Evolutionary conservation across 495 filamentous ascomycete genomes (phyloP).

Genomic region (Cercophora scortea): DNA sequence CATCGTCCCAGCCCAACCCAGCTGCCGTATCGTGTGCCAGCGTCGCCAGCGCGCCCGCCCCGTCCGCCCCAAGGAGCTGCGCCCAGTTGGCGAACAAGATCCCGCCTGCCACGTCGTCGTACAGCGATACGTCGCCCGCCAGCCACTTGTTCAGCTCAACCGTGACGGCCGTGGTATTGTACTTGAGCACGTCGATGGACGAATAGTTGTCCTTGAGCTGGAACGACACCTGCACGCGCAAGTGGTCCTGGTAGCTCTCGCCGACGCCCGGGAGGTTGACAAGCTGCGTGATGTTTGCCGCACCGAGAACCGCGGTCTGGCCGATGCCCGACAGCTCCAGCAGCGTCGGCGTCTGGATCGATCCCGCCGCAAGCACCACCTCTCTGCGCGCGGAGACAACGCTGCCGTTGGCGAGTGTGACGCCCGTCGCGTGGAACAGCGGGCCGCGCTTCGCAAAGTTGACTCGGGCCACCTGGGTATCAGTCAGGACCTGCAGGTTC

Average conservation of each 20-base stretch:
- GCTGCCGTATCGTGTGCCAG: slow-evolving; percentile 5
- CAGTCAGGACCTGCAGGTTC: slow-evolving; percentile 16
- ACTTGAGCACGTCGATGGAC: slow-evolving; percentile 16
- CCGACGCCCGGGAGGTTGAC: slow-evolving; percentile 43
- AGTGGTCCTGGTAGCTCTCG: slow-evolving; percentile 44
- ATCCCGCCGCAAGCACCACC: slow-evolving; percentile 49
- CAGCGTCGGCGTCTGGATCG: slow-evolving; percentile 42
- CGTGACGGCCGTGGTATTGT: slow-evolving; percentile 14
- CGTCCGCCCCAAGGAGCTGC: slow-evolving; percentile 1
- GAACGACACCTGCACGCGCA: slow-evolving; percentile 22
- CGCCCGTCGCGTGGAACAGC: slow-evolving; percentile 14
- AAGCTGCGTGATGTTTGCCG: slow-evolving; percentile 28
- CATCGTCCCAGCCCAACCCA: slow-evolving; percentile 1
- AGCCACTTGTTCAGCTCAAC: slow-evolving; percentile 15
- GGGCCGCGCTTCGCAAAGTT: slow-evolving; percentile 8
- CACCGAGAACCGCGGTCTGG: slow-evolving; percentile 22
- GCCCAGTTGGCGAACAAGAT: slow-evolving; percentile 18
- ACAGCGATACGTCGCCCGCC: slow-evolving; percentile 11
- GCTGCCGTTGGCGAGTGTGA: slow-evolving; percentile 20
- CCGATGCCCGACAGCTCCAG: slow-evolving; percentile 54
- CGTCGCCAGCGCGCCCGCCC: neutral
- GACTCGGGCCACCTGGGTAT: slow-evolving; percentile 14
- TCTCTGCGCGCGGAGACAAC: slow-evolving; percentile 35
- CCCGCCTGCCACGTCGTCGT: slow-evolving; percentile 17
- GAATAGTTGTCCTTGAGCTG: slow-evolving; percentile 11